These are phyloP conservation scores for Nothopassalora personata DNA, from an alignment of 2,329 filamentous ascomycete species.

Conservation along the genomic window DNA sequence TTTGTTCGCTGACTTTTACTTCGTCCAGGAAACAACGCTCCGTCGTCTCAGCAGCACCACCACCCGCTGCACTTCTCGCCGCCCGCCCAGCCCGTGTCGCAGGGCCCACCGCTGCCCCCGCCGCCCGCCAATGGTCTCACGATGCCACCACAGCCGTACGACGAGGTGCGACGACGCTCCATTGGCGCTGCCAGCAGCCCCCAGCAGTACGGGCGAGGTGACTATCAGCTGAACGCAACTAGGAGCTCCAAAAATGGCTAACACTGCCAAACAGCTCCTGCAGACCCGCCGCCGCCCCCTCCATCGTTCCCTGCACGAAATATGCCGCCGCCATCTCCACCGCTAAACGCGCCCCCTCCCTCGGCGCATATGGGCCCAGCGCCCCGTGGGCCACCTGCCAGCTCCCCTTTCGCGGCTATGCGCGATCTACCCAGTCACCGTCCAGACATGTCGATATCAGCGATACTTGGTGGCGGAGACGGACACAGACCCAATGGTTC, in stretches of 20 bases:
- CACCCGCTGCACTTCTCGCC: slow-evolving; percentile 12
- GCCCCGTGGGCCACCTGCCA: slow-evolving; percentile 41
- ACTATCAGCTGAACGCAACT: slow-evolving; percentile 3
- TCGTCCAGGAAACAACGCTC: slow-evolving; percentile 23
- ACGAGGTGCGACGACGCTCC: slow-evolving; percentile 40
- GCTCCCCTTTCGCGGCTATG: slow-evolving; percentile 43
- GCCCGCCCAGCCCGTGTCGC: slow-evolving; percentile 18
- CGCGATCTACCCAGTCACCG: slow-evolving; percentile 56
- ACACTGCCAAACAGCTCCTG: slow-evolving; percentile 18
- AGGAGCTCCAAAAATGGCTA: slow-evolving; percentile 1
- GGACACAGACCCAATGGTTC: slow-evolving; percentile 28
- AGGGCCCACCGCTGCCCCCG: slow-evolving; percentile 19
- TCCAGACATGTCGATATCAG: slow-evolving; percentile 69
- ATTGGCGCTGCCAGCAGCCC: slow-evolving; percentile 37
- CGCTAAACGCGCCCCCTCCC: slow-evolving; percentile 39
- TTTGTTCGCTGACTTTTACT: slow-evolving; percentile 12
- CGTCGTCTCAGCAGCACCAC: slow-evolving; percentile 19
- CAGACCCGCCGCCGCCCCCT: slow-evolving; percentile 34
- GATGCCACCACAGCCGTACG: slow-evolving; percentile 39
- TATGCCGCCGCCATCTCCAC: slow-evolving; percentile 49
- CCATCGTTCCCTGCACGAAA: slow-evolving; percentile 40
- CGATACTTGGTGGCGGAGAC: slow-evolving; percentile 53
- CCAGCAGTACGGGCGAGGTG: slow-evolving; percentile 28
- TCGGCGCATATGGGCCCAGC: slow-evolving; percentile 31
- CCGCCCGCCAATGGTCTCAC: slow-evolving; percentile 27